Conservation (phyloP, 2,329 filamentous ascomycete genomes). For the Aureobasidium sp. region DNA sequence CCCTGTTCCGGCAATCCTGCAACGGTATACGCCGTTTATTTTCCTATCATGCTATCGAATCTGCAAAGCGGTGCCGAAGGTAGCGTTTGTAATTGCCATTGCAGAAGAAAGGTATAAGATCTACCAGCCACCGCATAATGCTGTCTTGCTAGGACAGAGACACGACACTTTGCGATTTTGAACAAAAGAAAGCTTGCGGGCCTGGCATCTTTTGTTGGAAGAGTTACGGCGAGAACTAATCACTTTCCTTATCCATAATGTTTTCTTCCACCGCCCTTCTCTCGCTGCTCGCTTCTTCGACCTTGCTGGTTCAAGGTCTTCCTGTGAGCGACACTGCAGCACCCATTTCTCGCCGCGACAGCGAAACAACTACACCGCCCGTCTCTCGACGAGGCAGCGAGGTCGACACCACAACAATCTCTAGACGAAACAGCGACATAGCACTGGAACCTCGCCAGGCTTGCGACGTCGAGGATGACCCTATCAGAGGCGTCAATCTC, state of each 20-base stretch:
- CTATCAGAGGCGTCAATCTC: conserved; percentile 44
- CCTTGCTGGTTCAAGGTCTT: conserved; percentile 16
- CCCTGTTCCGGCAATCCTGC: conserved; percentile 4
- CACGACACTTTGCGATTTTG: background rate
- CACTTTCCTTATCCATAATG: background rate
- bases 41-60: conserved; percentile 1
- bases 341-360: background rate
- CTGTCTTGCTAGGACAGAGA: background rate
- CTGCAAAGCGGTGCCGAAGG: background rate
- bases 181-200: conserved; percentile 6
- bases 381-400: background rate
- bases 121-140: background rate
- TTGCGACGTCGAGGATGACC: conserved; percentile 35
- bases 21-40: conserved; percentile 10
- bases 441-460: background rate
- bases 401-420: background rate
- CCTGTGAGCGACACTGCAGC: background rate
- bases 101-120: background rate
- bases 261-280: background rate
- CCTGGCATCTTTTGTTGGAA: background rate
- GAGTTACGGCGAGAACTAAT: background rate
- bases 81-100: conserved; percentile 1
- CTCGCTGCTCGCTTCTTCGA: background rate
- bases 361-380: background rate
- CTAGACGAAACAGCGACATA: background rate